These are phyloP conservation scores for Chaetoscypha palmicola DNA, from an alignment of 2,329 filamentous ascomycete species.

Conservation along the genomic window DNA sequence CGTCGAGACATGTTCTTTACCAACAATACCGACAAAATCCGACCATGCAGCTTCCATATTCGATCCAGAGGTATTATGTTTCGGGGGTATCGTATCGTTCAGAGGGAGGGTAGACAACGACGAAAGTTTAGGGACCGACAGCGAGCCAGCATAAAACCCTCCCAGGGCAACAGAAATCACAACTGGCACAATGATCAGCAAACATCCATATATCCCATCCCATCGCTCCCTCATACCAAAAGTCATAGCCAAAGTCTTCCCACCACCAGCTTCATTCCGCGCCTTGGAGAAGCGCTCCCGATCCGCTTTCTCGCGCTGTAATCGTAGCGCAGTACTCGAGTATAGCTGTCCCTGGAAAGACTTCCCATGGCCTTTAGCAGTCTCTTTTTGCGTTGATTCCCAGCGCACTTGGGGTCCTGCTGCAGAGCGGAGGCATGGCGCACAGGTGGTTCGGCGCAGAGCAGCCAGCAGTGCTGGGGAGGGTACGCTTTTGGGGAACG, in stretches of 20 bases:
- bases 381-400: conserved; percentile 22
- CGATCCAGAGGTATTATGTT: conserved; percentile 51
- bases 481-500: conserved; percentile 18
- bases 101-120: conserved; percentile 55
- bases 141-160: conserved; percentile 51
- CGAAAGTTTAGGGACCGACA: conserved; percentile 44
- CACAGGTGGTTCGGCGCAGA: conserved; percentile 13
- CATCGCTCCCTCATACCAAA: conserved; percentile 40
- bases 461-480: conserved; percentile 22
- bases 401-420: conserved; percentile 19
- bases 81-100: conserved; percentile 40
- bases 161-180: conserved; percentile 23
- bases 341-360: conserved; percentile 54
- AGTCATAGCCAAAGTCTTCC: conserved; percentile 45
- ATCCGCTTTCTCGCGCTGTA: conserved; percentile 48
- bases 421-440: conserved; percentile 17
- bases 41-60: conserved; percentile 64
- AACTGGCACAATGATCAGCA: conserved; percentile 17
- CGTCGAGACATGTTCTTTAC: conserved; percentile 59
- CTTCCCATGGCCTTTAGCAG: conserved; percentile 16
- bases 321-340: conserved; percentile 48
- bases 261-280: conserved; percentile 33
- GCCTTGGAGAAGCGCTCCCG: conserved; percentile 42
- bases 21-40: conserved; percentile 59
- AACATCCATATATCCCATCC: not conserved